These are phyloP conservation scores for Helicosporidium sp. DNA, from an alignment of 139 green algal genomes.

Conservation along the genomic window DNA sequence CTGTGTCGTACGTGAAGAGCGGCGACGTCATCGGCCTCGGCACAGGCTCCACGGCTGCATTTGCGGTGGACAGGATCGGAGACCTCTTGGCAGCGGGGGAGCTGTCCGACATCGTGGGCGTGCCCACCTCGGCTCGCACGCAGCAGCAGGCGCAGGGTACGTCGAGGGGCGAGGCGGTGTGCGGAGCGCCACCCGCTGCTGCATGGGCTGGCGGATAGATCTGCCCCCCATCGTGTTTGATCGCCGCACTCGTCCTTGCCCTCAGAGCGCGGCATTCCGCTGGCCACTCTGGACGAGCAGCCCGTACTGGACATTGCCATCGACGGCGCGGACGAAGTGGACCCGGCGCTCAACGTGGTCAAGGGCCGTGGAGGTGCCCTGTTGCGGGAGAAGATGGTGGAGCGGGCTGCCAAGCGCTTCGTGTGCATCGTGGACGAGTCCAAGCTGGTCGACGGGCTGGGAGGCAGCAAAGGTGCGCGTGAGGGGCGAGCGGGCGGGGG, in stretches of 20 bases:
- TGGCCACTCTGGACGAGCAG: conserved; percentile 87
- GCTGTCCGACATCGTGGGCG: conserved; percentile 85
- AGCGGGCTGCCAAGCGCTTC: conserved; percentile 79
- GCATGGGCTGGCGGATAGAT: no score
- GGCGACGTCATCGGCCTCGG: conserved; percentile 90
- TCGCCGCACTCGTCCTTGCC: no score
- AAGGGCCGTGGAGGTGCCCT: conserved; percentile 93
- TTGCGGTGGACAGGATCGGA: conserved; percentile 90
- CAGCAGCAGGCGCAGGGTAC: conserved; percentile 67
- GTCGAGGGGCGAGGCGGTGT: no score
- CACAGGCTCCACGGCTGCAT: conserved; percentile 95
- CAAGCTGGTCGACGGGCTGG: conserved; percentile 76
- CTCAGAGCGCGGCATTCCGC: conserved; percentile 70
- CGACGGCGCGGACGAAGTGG: conserved; percentile 93
- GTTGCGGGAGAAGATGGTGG: conserved; percentile 98
- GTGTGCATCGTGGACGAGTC: conserved; percentile 98
- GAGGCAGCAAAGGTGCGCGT: conserved; percentile 54
- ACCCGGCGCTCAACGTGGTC: conserved; percentile 87
- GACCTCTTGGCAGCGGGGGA: conserved; percentile 70
- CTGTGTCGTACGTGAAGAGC: conserved; percentile 91
- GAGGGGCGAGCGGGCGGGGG: no score
- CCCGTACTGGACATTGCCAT: conserved; percentile 91
- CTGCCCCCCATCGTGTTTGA: no score
- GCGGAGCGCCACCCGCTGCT: no score
- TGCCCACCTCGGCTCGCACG: conserved; percentile 83